These are phyloP conservation scores for Boletus pseudopeckii DNA, from an alignment of 768 basidiomycete species.

Conservation along the genomic window DNA sequence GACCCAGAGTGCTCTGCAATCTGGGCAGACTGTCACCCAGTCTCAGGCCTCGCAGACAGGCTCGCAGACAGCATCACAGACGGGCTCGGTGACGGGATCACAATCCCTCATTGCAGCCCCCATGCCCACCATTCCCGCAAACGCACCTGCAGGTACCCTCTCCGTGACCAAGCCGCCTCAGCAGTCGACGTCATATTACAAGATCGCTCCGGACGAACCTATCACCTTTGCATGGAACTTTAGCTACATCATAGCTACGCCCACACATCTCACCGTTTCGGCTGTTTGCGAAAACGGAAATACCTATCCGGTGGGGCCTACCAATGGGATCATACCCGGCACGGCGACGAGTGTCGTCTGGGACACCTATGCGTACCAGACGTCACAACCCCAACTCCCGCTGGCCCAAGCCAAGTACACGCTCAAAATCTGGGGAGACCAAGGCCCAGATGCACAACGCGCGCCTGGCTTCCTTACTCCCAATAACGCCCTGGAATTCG, in stretches of 20 bases:
- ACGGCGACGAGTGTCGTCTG: conserved; percentile 50
- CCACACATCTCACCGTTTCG: conserved; percentile 54
- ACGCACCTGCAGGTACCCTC: conserved; percentile 61
- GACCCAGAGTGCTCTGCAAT: conserved; percentile 4
- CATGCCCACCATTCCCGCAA: conserved; percentile 40
- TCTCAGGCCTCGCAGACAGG: conserved; percentile 3
- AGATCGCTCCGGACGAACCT: conserved; percentile 68
- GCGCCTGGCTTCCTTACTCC: conserved; percentile 49
- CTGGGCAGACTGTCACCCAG: background rate
- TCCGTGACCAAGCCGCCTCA: conserved; percentile 79
- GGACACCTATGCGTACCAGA: conserved; percentile 57
- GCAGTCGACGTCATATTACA: conserved; percentile 81
- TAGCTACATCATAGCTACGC: conserved; percentile 66
- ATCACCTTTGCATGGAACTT: conserved; percentile 94
- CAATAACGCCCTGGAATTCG: conserved; percentile 51
- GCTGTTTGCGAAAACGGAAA: conserved; percentile 62
- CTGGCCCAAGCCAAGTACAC: conserved; percentile 59
- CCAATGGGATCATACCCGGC: conserved; percentile 48
- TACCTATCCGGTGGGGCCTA: conserved; percentile 63
- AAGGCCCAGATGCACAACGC: conserved; percentile 47
- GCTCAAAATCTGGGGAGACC: conserved; percentile 53
- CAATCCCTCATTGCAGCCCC: conserved; percentile 5
- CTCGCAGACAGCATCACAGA: conserved; percentile 3
- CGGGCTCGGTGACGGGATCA: background rate
- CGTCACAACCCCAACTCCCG: conserved; percentile 42